Conservation (phyloP, 140 eudicot species). For the Cichorium intybus region DNA sequence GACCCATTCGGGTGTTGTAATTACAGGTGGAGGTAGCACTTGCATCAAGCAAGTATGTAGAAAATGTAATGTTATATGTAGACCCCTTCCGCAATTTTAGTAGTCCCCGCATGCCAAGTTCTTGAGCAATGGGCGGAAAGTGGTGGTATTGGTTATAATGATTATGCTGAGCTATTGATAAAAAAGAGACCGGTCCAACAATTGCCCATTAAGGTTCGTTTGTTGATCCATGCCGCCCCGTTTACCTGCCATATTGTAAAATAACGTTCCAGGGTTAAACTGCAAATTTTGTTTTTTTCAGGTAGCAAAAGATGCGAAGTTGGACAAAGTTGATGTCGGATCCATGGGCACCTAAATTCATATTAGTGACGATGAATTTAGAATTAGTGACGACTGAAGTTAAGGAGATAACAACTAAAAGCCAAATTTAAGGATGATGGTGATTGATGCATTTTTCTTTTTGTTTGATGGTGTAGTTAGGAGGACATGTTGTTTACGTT, state of each 20-base stretch:
- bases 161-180: conserved; percentile 64
- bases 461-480: conserved; percentile 12
- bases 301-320: conserved; percentile 71
- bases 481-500: background rate
- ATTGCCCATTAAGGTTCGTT: conserved; percentile 69
- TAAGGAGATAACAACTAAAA: too few species aligned
- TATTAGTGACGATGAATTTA: conserved; percentile 83
- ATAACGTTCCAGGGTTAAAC: background rate
- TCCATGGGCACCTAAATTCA: conserved; percentile 91
- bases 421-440: conserved; percentile 66
- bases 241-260: too few species aligned
- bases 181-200: conserved; percentile 68
- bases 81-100: conserved; percentile 81
- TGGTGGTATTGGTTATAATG: conserved; percentile 51
- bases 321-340: conserved; percentile 82
- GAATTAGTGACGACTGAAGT: conserved; percentile 70
- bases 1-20: conserved; percentile 3
- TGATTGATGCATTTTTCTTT: conserved; percentile 35
- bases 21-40: conserved; percentile 92
- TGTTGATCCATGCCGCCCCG: background rate
- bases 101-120: conserved; percentile 66
- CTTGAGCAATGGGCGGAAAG: conserved; percentile 84
- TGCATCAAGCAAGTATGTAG: conserved; percentile 64
- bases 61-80: conserved; percentile 77
- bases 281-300: conserved; percentile 26